Evolutionary conservation across 2,329 filamentous ascomycete species (phyloP), one percentile per base, ranked within the genome.

Genomic region (Claviceps digitariae): DNA sequence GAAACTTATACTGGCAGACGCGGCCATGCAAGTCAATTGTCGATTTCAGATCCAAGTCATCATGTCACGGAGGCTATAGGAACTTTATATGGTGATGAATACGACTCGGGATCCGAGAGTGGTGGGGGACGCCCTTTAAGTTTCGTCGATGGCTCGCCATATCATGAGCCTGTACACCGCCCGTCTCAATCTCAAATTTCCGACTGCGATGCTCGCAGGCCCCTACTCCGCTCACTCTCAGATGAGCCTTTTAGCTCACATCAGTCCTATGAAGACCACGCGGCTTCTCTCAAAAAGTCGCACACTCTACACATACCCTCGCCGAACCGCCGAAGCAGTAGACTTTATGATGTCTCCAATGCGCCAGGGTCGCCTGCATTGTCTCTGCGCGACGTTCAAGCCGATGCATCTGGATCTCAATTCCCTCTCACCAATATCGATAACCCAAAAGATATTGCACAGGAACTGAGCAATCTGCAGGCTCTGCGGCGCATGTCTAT

Each of bases 21-120:
- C 63, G 78, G 78, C 59, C 78, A 81, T 67, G 69, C 68, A 56
- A 77, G 70, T 63, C 76, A 81, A 62, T 71, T 81, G 50, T 82
- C 79, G 54, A 82, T 95, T 67, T 93, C 87, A 68, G 90, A 95
- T 70, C 86, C 90, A 56, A 89, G 79, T 71, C 89, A 95, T 71
- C 90, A 95, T 79, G 88, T 95, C 66, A 95, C 90, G 54, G 90
- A 95, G 69, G 86, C 89, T 55, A 95, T 95, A 69, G 88, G 88
- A 51, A 90, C 90, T 62, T 80, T 95, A 70, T 95, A 96, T 70
- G 87, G 86, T 63, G 85, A 88, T 64, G 80, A 82, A 63, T 81
- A 83, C 60, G 80, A 87, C 60, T 79, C 70, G 2, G 77, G 81
- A 58, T 79, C 69, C 17, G 72, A 73, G 55, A 20, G 23, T 29